These are phyloP conservation scores for Candida broadrunensis DNA, from an alignment of 805 yeast genomes.

Conservation along the genomic window DNA sequence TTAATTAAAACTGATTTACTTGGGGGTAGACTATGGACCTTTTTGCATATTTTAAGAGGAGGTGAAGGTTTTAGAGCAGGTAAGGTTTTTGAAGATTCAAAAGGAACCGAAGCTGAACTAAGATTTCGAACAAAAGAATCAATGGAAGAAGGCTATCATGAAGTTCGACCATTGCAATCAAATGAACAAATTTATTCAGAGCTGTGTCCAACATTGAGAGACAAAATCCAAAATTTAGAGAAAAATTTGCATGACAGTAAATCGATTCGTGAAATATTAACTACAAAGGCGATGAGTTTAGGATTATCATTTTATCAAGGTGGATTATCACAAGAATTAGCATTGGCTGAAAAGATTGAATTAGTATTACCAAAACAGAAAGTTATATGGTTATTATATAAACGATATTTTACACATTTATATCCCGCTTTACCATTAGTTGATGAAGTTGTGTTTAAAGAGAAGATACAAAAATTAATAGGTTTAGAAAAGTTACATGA, in stretches of 20 bases:
- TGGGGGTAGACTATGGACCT: conserved; percentile 9
- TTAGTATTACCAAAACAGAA: conserved; percentile 32
- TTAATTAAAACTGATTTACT: conserved; percentile 25
- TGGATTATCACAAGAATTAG: conserved; percentile 21
- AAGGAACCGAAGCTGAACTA: not conserved
- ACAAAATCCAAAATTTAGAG: not conserved
- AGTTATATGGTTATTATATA: conserved; percentile 36
- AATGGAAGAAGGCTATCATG: conserved; percentile 11
- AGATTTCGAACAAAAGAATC: conserved; percentile 6
- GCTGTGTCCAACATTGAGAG: not conserved
- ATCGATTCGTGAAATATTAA: conserved; percentile 1
- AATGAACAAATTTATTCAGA: not conserved
- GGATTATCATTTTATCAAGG: conserved; percentile 30
- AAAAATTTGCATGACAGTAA: too few relatives aligned
- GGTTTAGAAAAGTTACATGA: conserved; percentile 5
- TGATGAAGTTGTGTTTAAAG: conserved; percentile 32
- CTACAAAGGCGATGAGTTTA: conserved; percentile 14
- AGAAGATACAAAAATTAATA: conserved; percentile 7
- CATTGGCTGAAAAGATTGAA: conserved; percentile 26
- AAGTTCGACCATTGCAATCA: conserved; percentile 1
- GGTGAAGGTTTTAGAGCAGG: not conserved
- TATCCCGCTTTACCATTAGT: conserved; percentile 45
- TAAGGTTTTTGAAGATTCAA: not conserved
- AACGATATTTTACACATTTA: conserved; percentile 38
- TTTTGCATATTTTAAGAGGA: conserved; percentile 4